Evolutionary conservation across 176 grass and related monocot genomes (phyloP).

Genomic region (Secale cereale): DNA sequence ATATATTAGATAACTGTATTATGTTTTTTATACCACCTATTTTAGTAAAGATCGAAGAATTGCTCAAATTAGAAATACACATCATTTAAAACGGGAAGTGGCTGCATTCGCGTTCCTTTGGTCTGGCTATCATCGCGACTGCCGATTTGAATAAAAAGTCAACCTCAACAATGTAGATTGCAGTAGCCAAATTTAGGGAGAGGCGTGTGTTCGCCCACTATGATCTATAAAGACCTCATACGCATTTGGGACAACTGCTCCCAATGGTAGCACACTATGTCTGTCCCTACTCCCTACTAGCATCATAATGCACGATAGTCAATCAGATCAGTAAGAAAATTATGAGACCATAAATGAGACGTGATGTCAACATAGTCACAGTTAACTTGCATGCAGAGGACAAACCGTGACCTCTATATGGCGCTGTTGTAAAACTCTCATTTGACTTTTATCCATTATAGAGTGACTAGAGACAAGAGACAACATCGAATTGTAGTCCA

Average conservation of each 20-base stretch:
- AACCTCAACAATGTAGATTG: background rate
- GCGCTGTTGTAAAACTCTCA: background rate
- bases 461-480: background rate
- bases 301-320: background rate
- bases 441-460: background rate
- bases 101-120: background rate
- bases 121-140: background rate
- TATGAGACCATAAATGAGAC: background rate
- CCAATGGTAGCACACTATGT: background rate
- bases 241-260: background rate
- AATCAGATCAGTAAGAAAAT: background rate
- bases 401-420: background rate
- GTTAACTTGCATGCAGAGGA: background rate
- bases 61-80: background rate
- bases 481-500: background rate
- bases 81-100: background rate
- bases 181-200: background rate
- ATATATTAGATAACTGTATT: background rate
- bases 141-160: background rate
- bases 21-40: background rate
- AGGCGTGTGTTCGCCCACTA: background rate
- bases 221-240: background rate
- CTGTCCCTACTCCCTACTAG: background rate
- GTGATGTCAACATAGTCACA: background rate
- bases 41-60: background rate